Conservation (phyloP, 495 filamentous ascomycete species). For the Penicillium salamii region DNA sequence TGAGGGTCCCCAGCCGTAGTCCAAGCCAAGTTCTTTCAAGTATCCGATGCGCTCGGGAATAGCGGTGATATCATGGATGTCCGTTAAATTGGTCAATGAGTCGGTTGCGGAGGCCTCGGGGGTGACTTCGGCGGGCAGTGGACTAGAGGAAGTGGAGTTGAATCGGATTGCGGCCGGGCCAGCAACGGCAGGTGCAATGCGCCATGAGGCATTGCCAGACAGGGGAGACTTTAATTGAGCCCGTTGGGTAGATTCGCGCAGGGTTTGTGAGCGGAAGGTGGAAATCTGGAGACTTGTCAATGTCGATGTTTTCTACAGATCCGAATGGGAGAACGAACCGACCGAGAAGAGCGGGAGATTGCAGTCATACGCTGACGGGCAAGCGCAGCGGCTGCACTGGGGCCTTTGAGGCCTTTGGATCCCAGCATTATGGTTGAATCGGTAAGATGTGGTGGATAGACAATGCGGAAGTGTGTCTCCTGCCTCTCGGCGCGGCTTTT, state of each 20-base stretch:
- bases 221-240: conserved; percentile 23
- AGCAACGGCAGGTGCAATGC: conserved; percentile 17
- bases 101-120: conserved; percentile 5
- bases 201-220: conserved; percentile 24
- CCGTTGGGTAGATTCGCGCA: conserved; percentile 20
- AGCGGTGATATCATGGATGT: conserved; percentile 38
- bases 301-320: conserved; percentile 8
- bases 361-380: conserved; percentile 34
- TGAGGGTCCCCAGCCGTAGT: conserved; percentile 79
- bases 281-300: conserved; percentile 35
- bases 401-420: conserved; percentile 33
- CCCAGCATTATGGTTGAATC: conserved; percentile 34
- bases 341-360: conserved; percentile 34
- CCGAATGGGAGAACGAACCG: conserved; percentile 28
- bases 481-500: conserved; percentile 24
- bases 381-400: conserved; percentile 26
- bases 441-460: conserved; percentile 10
- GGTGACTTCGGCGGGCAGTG: conserved; percentile 20
- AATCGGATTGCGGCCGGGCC: conserved; percentile 35
- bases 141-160: conserved; percentile 41
- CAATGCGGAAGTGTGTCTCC: conserved; percentile 15
- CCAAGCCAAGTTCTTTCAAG: conserved; percentile 75
- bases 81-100: conserved; percentile 11
- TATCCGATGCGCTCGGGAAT: conserved; percentile 77
- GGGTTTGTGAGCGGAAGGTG: conserved; percentile 31